Percentiles rank a stretch among this genome's conserved stretches.
phyloP scores from a whole-genome alignment of 2,329 filamentous ascomycete genomes.

The Fragosphaeria purpurea region DNA sequence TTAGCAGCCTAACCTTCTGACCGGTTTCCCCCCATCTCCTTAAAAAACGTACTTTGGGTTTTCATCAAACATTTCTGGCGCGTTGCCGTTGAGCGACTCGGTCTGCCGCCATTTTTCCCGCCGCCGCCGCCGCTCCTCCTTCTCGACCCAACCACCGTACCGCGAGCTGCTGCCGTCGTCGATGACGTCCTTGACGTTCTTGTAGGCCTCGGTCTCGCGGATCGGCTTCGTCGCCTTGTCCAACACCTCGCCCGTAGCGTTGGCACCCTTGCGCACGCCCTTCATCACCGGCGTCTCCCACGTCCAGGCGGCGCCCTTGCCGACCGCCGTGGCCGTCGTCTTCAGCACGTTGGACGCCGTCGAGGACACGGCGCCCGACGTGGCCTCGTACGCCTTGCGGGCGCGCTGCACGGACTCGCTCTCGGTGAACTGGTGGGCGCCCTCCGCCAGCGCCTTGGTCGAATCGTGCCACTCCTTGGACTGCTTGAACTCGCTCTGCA shows the following conservation, averaged over 20 bases:
- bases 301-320: constrained; percentile 88
- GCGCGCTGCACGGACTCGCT: constrained; percentile 84
- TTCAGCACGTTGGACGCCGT: constrained; percentile 75
- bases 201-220: constrained; percentile 87
- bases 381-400: constrained; percentile 75
- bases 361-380: constrained; percentile 70
- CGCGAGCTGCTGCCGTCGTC: constrained; percentile 93
- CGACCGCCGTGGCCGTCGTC: constrained; percentile 74
- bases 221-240: constrained; percentile 95
- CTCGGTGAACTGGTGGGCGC: constrained; percentile 83
- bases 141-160: constrained; percentile 94
- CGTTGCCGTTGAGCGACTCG: constrained; percentile 35
- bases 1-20: too few species aligned
- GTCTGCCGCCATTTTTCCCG: constrained; percentile 65
- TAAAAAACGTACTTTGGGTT: constrained; percentile 66
- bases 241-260: constrained; percentile 72
- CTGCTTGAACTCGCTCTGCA: constrained; percentile 85
- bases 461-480: constrained; percentile 99
- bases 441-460: constrained; percentile 84
- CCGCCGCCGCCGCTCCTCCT: constrained; percentile 78
- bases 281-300: constrained; percentile 95
- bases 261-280: constrained; percentile 77
- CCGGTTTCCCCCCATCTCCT: background rate
- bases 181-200: constrained; percentile 89
- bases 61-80: constrained; percentile 58